Percentiles rank a stretch among this genome's conserved stretches.
phyloP scores from a whole-genome alignment of 75 land plant genomes.

The Selaginella tamariscina region DNA sequence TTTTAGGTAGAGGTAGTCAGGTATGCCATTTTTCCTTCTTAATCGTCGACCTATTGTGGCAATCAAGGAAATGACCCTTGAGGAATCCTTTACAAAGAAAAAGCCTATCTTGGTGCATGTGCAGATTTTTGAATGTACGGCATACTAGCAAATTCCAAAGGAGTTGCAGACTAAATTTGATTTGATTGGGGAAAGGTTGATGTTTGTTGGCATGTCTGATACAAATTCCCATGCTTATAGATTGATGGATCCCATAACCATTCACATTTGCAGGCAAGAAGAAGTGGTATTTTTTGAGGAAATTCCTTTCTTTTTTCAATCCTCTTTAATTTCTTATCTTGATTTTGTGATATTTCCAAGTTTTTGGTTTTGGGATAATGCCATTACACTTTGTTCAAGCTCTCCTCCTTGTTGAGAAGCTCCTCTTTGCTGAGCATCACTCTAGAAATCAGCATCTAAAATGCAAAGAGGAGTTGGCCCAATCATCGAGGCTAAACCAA shows the following conservation, averaged over 20 bases:
- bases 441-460: neutral
- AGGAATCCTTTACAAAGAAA: too few relatives aligned
- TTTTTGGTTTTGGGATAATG: neutral
- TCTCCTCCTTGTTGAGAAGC: too few relatives aligned
- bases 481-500: too few relatives aligned
- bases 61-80: too few relatives aligned
- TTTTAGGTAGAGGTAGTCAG: neutral
- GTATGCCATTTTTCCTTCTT: neutral
- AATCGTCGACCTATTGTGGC: neutral
- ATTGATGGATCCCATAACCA: too few relatives aligned
- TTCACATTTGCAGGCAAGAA: too few relatives aligned
- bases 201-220: too few relatives aligned
- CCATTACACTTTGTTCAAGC: too few relatives aligned
- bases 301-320: neutral
- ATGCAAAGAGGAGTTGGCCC: neutral
- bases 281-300: slow-evolving; percentile 2
- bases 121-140: neutral
- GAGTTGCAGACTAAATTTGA: too few relatives aligned
- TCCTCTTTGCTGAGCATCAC: neutral
- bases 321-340: neutral
- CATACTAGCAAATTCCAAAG: neutral
- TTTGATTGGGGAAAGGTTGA: neutral
- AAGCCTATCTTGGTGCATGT: neutral
- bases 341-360: neutral
- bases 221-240: too few relatives aligned